phyloP scores from a whole-genome alignment of 2,329 filamentous ascomycete genomes.

The Penicillium aurantiogriseum region DNA sequence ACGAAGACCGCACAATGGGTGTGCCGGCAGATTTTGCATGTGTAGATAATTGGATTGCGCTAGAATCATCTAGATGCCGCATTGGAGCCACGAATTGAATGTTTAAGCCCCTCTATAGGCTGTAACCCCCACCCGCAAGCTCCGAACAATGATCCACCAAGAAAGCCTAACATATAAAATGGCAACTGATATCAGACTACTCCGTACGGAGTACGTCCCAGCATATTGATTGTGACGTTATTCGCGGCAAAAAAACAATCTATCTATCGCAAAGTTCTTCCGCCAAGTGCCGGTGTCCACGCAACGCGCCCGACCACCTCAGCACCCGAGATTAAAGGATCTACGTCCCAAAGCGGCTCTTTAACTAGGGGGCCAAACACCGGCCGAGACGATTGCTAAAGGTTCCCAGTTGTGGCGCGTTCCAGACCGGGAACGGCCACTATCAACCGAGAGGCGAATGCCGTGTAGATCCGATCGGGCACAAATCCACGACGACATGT shows the following conservation, averaged over 20 bases:
- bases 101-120: background rate
- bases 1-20: constrained; percentile 48
- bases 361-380: background rate
- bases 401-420: background rate
- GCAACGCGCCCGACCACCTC: background rate
- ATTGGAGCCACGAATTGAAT: background rate
- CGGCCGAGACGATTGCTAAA: background rate
- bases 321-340: constrained; percentile 5
- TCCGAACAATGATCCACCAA: background rate
- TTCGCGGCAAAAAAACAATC: background rate
- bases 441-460: background rate
- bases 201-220: no score
- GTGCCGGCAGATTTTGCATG: constrained; percentile 38
- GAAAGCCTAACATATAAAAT: background rate
- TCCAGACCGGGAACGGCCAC: background rate
- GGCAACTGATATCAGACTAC: background rate
- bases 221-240: background rate
- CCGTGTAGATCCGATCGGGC: constrained; percentile 1
- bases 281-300: constrained; percentile 1
- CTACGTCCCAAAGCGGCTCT: background rate
- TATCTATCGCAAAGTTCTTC: background rate
- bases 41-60: background rate
- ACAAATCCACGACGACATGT: background rate
- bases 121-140: background rate
- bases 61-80: background rate